Evolutionary conservation across 2,329 filamentous ascomycete species (phyloP).

Genomic region (Aureobasidium sp.): DNA sequence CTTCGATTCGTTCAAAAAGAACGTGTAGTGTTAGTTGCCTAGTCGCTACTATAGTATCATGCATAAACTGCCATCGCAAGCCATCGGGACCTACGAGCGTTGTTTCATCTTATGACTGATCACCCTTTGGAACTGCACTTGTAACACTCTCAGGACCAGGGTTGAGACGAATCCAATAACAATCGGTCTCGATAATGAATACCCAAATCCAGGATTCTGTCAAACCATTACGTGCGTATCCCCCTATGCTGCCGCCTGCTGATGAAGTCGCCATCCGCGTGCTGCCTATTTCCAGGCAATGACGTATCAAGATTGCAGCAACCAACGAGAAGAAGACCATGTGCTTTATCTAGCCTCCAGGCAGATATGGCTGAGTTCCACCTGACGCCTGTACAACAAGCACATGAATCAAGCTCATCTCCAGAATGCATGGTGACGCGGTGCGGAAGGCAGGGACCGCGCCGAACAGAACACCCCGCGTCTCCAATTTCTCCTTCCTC

Average conservation of each 20-base stretch:
- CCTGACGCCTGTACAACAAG: neutral
- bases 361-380: neutral
- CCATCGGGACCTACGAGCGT: neutral
- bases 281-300: neutral
- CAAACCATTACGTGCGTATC: slow-evolving; percentile 4
- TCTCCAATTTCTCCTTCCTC: neutral
- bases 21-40: neutral
- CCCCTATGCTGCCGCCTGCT: neutral
- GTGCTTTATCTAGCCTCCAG: neutral
- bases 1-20: neutral
- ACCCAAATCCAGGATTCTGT: neutral
- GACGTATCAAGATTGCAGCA: neutral
- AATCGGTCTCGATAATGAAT: neutral
- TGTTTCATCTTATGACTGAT: neutral
- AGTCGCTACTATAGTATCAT: slow-evolving; percentile 3
- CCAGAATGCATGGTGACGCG: slow-evolving; percentile 2
- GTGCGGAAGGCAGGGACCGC: slow-evolving; percentile 2
- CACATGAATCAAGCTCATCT: slow-evolving; percentile 11
- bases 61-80: neutral
- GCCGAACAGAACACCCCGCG: neutral
- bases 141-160: slow-evolving; percentile 4
- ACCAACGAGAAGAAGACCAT: neutral
- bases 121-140: neutral
- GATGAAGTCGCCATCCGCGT: neutral
- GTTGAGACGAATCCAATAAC: neutral